Base-by-base conservation (phyloP, 108 stramenopile species). In the Skeletonema marinoi region DNA sequence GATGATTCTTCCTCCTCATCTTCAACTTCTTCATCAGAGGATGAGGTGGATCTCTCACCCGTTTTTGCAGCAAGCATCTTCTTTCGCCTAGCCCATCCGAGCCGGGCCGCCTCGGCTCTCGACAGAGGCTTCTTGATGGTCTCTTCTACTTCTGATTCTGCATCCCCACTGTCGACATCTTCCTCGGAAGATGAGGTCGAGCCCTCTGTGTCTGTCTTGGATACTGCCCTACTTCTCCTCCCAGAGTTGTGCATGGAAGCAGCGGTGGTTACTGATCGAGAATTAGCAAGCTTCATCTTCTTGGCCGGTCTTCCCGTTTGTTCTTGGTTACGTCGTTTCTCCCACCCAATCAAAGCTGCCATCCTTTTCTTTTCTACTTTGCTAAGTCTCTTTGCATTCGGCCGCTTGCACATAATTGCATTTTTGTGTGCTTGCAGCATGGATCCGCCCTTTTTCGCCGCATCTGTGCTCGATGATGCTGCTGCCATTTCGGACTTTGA, bases 361-460 rank as follows among this genome's bases (percentile, higher is more conserved):
- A 80, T 42, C 54, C 78, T 64, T 63, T 71, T 71, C 42, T 80
- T 80, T 60, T 80, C 78, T 32, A 71, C 65, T 35, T 70, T 65
- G 77, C 63, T 51, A 25, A 56, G 54, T 56, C 54, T 56, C 54
- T 56, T 56, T 9, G 54, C 54, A 56, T 25, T 56, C 16, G 54
- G 54, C 54, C 25, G 54, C 54, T 56, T 25, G 54, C 54, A 56
- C 54, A 21, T 25, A 6, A 25, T 51, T 51, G 50, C 50, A 51
- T 19, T 19, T 51, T 51, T 56, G 19, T 56, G 54, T 56, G 54
- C 54, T 25, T 25, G 21, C 16, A 46, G 11, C 16, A n/a, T 16
- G 16, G 39, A 41, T 10, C 44, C 44, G 16, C 16, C 16, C 54
- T 25, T 56, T 21, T 25, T 25, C 9, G 54, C 19, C 6, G 54